A percentile compares a stretch with the other conserved stretches of the same genome.
phyloP scores from a whole-genome alignment of 805 yeast species.

The Metschnikowia cerradonensis region DNA sequence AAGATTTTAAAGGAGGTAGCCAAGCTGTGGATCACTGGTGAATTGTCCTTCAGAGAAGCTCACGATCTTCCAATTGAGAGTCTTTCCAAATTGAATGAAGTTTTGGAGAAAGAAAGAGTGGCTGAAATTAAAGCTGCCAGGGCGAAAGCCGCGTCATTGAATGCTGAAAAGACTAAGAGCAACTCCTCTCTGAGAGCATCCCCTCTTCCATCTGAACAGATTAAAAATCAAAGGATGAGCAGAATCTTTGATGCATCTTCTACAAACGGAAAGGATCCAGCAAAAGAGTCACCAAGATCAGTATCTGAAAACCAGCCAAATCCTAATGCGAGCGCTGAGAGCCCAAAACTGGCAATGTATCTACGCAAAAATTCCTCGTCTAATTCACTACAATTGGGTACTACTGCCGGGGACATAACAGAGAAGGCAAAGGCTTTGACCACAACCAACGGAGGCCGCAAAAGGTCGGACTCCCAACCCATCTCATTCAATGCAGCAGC shows the following conservation, averaged over 20 bases:
- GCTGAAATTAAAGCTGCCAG: conserved; percentile 6
- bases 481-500: conserved; percentile 25
- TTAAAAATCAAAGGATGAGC: background rate
- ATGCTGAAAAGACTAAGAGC: conserved; percentile 3
- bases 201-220: background rate
- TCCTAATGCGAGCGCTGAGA: background rate
- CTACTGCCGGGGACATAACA: background rate
- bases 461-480: conserved; percentile 39
- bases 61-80: conserved; percentile 26
- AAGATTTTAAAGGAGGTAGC: conserved; percentile 36
- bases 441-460: conserved; percentile 20
- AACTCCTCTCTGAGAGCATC: background rate
- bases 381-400: conserved; percentile 7
- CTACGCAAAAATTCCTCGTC: conserved; percentile 8
- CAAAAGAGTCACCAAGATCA: background rate
- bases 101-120: conserved; percentile 7
- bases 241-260: background rate
- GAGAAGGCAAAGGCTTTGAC: conserved; percentile 10
- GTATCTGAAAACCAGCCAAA: background rate
- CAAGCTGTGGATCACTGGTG: conserved; percentile 40
- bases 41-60: conserved; percentile 38
- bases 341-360: background rate
- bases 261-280: background rate
- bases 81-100: conserved; percentile 19
- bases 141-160: conserved; percentile 2